Evolutionary conservation across 2,329 filamentous ascomycete species (phyloP).

Genomic region (Trichophyton verrucosum): DNA sequence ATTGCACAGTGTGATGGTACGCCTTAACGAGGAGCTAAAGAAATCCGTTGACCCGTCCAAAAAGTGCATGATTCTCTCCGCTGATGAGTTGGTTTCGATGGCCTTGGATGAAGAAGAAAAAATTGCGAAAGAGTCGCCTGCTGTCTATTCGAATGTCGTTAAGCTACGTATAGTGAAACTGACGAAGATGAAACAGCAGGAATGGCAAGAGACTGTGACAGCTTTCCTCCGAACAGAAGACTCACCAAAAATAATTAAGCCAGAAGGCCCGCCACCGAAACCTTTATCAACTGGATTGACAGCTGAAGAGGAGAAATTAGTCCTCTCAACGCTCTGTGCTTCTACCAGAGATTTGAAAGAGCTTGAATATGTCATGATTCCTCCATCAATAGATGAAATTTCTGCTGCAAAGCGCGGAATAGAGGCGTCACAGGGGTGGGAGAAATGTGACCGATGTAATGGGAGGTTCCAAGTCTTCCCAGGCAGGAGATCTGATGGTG

Average conservation of each 20-base stretch:
- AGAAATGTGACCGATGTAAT: conserved; percentile 76
- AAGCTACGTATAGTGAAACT: conserved; percentile 67
- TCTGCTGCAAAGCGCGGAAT: conserved; percentile 53
- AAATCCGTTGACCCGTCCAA: conserved; percentile 23
- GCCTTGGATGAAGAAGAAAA: conserved; percentile 59
- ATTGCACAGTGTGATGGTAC: conserved; percentile 32
- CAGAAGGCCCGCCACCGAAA: conserved; percentile 15
- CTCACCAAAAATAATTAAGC: background rate
- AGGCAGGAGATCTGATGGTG: conserved; percentile 63
- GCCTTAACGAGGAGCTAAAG: conserved; percentile 29
- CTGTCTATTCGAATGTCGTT: conserved; percentile 71
- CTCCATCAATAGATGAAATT: conserved; percentile 56
- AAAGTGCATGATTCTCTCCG: conserved; percentile 25
- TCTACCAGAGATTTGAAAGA: conserved; percentile 21
- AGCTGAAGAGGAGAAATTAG: conserved; percentile 49
- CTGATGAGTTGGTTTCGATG: conserved; percentile 35
- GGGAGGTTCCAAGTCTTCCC: conserved; percentile 87
- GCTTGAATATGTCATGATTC: conserved; percentile 51
- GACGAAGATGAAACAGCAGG: conserved; percentile 57
- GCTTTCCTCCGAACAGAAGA: conserved; percentile 22
- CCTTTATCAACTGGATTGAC: conserved; percentile 56
- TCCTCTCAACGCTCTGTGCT: conserved; percentile 33
- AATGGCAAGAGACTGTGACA: conserved; percentile 58
- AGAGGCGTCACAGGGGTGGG: conserved; percentile 59
- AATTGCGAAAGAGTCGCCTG: conserved; percentile 51